Evolutionary conservation across 805 yeast species (phyloP).

Genomic region (Starmerella vitae): DNA sequence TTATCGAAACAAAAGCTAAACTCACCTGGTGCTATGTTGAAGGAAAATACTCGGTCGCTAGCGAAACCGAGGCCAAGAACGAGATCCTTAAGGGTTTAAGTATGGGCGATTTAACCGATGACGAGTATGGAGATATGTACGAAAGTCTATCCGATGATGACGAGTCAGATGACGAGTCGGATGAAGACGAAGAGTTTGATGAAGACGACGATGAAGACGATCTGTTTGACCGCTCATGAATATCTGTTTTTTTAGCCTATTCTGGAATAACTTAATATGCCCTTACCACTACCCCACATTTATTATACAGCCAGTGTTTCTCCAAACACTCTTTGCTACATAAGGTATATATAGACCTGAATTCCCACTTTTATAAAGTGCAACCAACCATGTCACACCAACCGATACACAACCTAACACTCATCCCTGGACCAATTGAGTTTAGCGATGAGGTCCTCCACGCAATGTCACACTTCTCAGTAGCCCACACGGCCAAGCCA

Average conservation of each 20-base stretch:
- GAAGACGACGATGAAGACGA: slow-evolving; percentile 41
- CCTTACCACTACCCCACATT: too few species aligned
- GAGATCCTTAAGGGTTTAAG: slow-evolving; percentile 22
- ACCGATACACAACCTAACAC: slow-evolving; percentile 31
- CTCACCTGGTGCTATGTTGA: slow-evolving; percentile 77
- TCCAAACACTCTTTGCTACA: too few species aligned
- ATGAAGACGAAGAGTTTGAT: slow-evolving; percentile 29
- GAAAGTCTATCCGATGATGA: slow-evolving; percentile 26
- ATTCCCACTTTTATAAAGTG: background rate
- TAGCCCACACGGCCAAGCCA: slow-evolving; percentile 82
- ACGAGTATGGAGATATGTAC: slow-evolving; percentile 27
- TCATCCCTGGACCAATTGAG: slow-evolving; percentile 82
- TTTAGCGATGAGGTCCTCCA: slow-evolving; percentile 64
- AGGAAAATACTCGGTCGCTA: slow-evolving; percentile 53
- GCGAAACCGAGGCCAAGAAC: slow-evolving; percentile 31
- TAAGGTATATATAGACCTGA: background rate
- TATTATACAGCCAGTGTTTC: too few species aligned
- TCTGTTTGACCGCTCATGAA: slow-evolving; percentile 51
- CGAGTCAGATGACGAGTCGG: slow-evolving; percentile 18
- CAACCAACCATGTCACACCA: slow-evolving; percentile 30
- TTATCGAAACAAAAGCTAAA: slow-evolving; percentile 49
- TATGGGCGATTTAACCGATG: slow-evolving; percentile 19
- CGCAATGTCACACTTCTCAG: slow-evolving; percentile 72
- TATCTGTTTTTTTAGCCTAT: too few species aligned
- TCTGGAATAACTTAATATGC: too few species aligned